Percentiles rank a stretch among this genome's conserved stretches.
phyloP scores from a whole-genome alignment of 2,329 filamentous ascomycete species.

The Tolypocladium tropicale region DNA sequence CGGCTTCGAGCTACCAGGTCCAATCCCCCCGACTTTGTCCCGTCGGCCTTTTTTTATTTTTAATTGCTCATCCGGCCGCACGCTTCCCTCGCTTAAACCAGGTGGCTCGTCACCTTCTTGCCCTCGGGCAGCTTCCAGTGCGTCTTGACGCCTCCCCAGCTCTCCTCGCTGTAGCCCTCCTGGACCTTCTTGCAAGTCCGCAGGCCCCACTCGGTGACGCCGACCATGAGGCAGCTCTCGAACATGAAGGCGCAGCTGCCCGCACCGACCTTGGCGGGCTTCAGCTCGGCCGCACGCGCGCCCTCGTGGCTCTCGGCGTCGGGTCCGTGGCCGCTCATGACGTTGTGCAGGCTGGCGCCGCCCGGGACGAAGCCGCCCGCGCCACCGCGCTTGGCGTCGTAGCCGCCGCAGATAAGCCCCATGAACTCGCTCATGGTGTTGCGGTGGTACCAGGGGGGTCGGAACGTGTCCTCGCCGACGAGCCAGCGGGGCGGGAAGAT shows the following conservation, averaged over 20 bases:
- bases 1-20: background rate
- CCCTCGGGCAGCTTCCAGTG: constrained; percentile 44
- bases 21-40: too few species aligned
- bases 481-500: constrained; percentile 66
- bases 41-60: too few species aligned
- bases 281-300: constrained; percentile 42
- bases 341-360: constrained; percentile 54
- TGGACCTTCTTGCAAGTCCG: constrained; percentile 48
- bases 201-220: constrained; percentile 61
- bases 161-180: constrained; percentile 49
- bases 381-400: constrained; percentile 48
- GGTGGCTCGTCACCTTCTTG: constrained; percentile 14
- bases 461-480: constrained; percentile 59
- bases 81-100: constrained; percentile 1
- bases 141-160: constrained; percentile 60
- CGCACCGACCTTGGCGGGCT: constrained; percentile 46
- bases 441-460: constrained; percentile 63
- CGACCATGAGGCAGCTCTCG: constrained; percentile 59
- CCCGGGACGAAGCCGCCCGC: constrained; percentile 44
- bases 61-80: background rate
- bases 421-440: constrained; percentile 60
- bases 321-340: constrained; percentile 58
- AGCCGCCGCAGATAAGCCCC: constrained; percentile 46
- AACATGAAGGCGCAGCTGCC: constrained; percentile 62
- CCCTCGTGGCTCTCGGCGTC: constrained; percentile 47